These are phyloP conservation scores for Ophiorrhiza pumila DNA, from an alignment of 257 asterid genomes.

Conservation along the genomic window DNA sequence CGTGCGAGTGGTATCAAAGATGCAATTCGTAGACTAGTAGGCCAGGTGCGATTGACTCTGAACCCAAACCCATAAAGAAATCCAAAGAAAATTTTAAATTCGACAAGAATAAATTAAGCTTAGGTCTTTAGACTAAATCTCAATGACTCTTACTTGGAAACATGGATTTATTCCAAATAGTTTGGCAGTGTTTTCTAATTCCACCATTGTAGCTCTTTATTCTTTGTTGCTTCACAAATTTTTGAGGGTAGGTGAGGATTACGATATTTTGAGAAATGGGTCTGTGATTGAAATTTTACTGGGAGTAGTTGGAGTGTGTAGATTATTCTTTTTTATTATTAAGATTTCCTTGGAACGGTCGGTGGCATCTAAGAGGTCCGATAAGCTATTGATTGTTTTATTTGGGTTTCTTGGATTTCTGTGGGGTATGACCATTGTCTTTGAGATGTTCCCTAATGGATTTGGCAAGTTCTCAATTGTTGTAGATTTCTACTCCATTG, in stretches of 20 bases:
- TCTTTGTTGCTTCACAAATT: conserved; percentile 62
- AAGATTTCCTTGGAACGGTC: conserved; percentile 62
- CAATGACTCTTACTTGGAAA: conserved; percentile 58
- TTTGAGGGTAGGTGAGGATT: conserved; percentile 44
- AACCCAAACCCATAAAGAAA: conserved; percentile 73
- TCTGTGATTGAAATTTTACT: conserved; percentile 63
- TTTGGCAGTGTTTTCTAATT: conserved; percentile 60
- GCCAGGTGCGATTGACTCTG: conserved; percentile 64
- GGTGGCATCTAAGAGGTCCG: conserved; percentile 71
- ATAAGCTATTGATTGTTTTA: conserved; percentile 62
- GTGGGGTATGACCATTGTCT: conserved; percentile 43
- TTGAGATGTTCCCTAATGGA: conserved; percentile 56
- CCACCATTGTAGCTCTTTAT: conserved; percentile 45
- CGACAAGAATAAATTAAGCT: conserved; percentile 88
- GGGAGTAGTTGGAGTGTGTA: conserved; percentile 51
- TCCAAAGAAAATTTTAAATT: conserved; percentile 76
- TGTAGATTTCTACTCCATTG: too few relatives aligned
- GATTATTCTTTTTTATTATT: conserved; percentile 39
- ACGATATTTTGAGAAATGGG: conserved; percentile 62
- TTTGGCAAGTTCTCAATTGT: conserved; percentile 61
- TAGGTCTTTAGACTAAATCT: conserved; percentile 93
- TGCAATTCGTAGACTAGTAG: conserved; percentile 83
- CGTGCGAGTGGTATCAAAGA: conserved; percentile 55
- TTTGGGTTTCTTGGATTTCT: conserved; percentile 65
- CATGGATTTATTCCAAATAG: conserved; percentile 65